phyloP scores from a whole-genome alignment of 1,139 yeast genomes.

The Protomyces macrosporus region DNA sequence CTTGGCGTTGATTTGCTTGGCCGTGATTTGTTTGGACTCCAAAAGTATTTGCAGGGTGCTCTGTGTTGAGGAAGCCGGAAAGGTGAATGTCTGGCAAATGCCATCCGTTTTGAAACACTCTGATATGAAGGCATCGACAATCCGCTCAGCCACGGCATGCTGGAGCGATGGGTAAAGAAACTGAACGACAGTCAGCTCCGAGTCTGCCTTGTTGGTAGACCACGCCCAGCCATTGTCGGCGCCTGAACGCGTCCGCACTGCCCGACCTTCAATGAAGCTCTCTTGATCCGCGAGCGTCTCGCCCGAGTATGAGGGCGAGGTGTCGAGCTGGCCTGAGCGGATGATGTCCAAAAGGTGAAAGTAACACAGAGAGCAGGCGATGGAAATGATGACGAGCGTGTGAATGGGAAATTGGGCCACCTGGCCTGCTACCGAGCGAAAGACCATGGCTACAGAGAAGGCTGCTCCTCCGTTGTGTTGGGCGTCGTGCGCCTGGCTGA shows the following conservation, averaged over 20 bases:
- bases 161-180: conserved; percentile 16
- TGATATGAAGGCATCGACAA: background rate
- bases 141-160: background rate
- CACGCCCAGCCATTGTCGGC: background rate
- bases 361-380: conserved; percentile 76
- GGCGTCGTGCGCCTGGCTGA: no score
- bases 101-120: conserved; percentile 2
- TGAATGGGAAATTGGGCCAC: conserved; percentile 62
- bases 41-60: conserved; percentile 10
- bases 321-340: conserved; percentile 28
- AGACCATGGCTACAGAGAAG: background rate
- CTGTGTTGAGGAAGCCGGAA: conserved; percentile 20
- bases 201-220: conserved; percentile 10
- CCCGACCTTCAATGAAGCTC: conserved; percentile 9
- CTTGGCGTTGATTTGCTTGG: background rate
- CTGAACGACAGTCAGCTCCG: conserved; percentile 18
- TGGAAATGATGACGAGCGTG: conserved; percentile 65
- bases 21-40: background rate
- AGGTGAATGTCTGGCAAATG: conserved; percentile 9
- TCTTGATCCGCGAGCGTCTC: conserved; percentile 9
- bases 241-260: background rate
- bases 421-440: conserved; percentile 1
- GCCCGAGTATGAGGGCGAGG: conserved; percentile 14
- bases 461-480: background rate
- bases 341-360: conserved; percentile 77